phyloP scores from a whole-genome alignment of 805 yeast species.

The Yamadazyma takamatsuzukensis region DNA sequence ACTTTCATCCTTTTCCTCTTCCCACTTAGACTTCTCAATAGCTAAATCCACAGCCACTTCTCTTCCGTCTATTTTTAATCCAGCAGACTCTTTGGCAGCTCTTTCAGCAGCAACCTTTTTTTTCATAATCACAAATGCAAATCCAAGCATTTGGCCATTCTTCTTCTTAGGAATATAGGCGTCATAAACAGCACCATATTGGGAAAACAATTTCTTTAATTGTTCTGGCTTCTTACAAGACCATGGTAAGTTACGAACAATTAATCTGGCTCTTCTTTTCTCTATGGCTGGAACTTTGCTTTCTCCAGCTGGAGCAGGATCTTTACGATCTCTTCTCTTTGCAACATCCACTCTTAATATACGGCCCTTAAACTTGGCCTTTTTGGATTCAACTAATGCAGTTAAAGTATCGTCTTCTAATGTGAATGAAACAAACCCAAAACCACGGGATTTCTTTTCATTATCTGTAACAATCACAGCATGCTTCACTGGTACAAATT shows the following conservation, averaged over 20 bases:
- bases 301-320: slow-evolving; percentile 10
- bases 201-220: slow-evolving; percentile 64
- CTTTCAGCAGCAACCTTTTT: slow-evolving; percentile 70
- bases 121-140: slow-evolving; percentile 91
- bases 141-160: slow-evolving; percentile 90
- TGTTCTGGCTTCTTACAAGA: slow-evolving; percentile 76
- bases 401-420: slow-evolving; percentile 76
- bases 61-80: slow-evolving; percentile 81
- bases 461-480: slow-evolving; percentile 85
- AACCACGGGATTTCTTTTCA: slow-evolving; percentile 79
- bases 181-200: slow-evolving; percentile 83
- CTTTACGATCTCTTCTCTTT: slow-evolving; percentile 81
- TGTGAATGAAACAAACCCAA: slow-evolving; percentile 91
- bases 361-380: slow-evolving; percentile 60
- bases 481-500: slow-evolving; percentile 92
- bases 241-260: slow-evolving; percentile 95
- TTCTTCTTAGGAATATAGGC: slow-evolving; percentile 84
- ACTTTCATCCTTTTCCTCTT: slow-evolving; percentile 42
- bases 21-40: slow-evolving; percentile 83
- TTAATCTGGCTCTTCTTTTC: slow-evolving; percentile 80
- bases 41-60: slow-evolving; percentile 94
- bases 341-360: slow-evolving; percentile 81
- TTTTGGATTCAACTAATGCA: slow-evolving; percentile 69
- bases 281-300: slow-evolving; percentile 38
- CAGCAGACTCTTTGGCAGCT: slow-evolving; percentile 74